Evolutionary conservation across 129 eudicot genomes (phyloP), one percentile per base, ranked within the genome.

Genomic region (Arctium minus): DNA sequence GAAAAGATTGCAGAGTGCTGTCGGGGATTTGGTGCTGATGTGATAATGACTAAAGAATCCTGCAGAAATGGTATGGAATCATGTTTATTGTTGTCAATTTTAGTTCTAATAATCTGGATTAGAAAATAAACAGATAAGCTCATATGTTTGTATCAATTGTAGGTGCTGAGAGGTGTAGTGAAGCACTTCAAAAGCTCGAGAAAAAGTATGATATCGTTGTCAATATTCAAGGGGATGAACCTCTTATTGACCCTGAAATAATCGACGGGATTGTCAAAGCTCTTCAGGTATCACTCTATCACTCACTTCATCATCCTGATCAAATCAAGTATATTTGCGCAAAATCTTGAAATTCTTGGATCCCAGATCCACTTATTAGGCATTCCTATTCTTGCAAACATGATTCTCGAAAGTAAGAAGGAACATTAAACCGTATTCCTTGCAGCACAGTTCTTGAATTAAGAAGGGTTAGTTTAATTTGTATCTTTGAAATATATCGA

Each of bases 161-260:
- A 96, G 99, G 99, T 69, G 92, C 99, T 2, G 98, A 96, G 83
- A 88, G 99, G 44, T 96, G 99, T 76, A 91, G 89, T 82, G 99
- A 96, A 90, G 97, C 98, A 65, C 97, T 93, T 78, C 90, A 86
- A 83, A 96, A 91, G 75, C 97, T 93, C 68, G 87, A 80, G 30
- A 90, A 93, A 72, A 84, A 91, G 82, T 96, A 93, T 75, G 99
- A 96, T 56, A 85, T 96, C 73, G 98, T 93, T 73, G 97, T 96
- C 82, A 96, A 96, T 81, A 93, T 96, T 85, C 99, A 96, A 81
- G 99, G 99, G 48, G 99, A 96, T 85, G 99, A 96, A 77, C 99
- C 99, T 39, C 97, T 96, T 13, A 96, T 96, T 64, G 98, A 96
- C 78, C 99, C 99, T 75, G 99, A 96, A 79, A 91, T 96, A 44